A percentile compares a stretch with the other conserved stretches of the same genome.
Evolutionary conservation across 2,329 filamentous ascomycete genomes (phyloP).

Genomic region (Fragosphaeria purpurea): DNA sequence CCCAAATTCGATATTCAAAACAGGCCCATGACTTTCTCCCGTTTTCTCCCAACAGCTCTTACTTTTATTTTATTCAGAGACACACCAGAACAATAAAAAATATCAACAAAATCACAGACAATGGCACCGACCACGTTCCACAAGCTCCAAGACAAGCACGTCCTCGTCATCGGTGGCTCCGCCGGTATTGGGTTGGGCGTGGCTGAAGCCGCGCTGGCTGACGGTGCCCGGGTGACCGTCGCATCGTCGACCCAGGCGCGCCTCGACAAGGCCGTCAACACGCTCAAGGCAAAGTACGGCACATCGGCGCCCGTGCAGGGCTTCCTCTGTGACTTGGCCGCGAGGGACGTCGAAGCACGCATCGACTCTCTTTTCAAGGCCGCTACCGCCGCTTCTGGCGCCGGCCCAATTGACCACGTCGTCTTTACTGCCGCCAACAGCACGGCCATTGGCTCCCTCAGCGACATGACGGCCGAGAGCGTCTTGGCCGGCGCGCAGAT

Average conservation of each 20-base stretch:
- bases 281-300: constrained; percentile 8
- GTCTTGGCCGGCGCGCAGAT: constrained; percentile 19
- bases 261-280: constrained; percentile 33
- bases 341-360: constrained; percentile 21
- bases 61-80: no score
- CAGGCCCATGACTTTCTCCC: no score
- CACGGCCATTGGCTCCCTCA: constrained; percentile 13
- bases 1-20: no score
- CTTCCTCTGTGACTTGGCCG: constrained; percentile 20
- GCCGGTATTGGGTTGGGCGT: constrained; percentile 53
- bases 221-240: constrained; percentile 47
- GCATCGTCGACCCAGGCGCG: constrained; percentile 45
- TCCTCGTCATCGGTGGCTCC: constrained; percentile 55
- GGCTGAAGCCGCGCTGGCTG: constrained; percentile 46
- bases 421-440: constrained; percentile 21
- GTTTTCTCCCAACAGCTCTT: no score
- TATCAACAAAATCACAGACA: neutral
- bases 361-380: constrained; percentile 20
- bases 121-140: constrained; percentile 15
- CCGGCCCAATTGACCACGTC: constrained; percentile 16
- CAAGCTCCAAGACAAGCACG: constrained; percentile 25
- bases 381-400: constrained; percentile 6
- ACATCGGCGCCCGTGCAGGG: constrained; percentile 16
- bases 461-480: constrained; percentile 17
- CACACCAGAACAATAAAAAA: no score